Evolutionary conservation across 1,284 basidiomycete species (phyloP), one percentile per base, ranked within the genome.

Genomic region (Cryptococcus wingfieldii): DNA sequence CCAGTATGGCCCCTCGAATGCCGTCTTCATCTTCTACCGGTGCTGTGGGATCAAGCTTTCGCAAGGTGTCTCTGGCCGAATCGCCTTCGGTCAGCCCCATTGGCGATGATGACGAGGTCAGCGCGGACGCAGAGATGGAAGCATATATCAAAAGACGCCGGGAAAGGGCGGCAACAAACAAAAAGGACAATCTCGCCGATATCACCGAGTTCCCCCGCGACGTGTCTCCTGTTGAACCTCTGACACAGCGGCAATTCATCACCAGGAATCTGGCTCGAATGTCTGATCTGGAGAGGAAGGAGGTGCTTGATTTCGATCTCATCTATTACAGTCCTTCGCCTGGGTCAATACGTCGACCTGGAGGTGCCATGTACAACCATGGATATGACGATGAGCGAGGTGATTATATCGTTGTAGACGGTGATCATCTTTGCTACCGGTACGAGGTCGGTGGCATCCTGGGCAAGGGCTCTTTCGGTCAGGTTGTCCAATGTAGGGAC

Each of bases 351-450:
- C 52, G 46, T 31, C 61, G 73, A 31, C 64, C 66, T 7, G 81
- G 88, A 55, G 95, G 95, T 34, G 83, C 84, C 13, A 83, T 84
- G 16, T 95, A 94, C 76, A 99, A 99, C 74, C 86, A 89, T 69
- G 90, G 96, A 37, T 99, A 95, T 69, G 96, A 99, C 72, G 96
- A 99, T 72, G 96, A 99, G 47, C 87, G 96, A 19, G 96, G 96
- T 37, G 96, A 99, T 78, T 99, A 98, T 69, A 84, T 88, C 8
- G 86, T 98, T 51, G 84, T 96, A 60, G 83, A 85, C 58, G 86
- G 86, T 56, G 96, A 99, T 75, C 96, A 99, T 77, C 83, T 99
- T 50, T 89, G 89, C 39, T 99, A 90, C 77, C 89, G 96, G 13
- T 99, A 98, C 75, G 94, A 98, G 77, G 81, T 98, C 56, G 82